A percentile compares a stretch with the other conserved stretches of the same genome.
Evolutionary conservation across 2,329 filamentous ascomycete species (phyloP).

Genomic region (Xylogone sp.): DNA sequence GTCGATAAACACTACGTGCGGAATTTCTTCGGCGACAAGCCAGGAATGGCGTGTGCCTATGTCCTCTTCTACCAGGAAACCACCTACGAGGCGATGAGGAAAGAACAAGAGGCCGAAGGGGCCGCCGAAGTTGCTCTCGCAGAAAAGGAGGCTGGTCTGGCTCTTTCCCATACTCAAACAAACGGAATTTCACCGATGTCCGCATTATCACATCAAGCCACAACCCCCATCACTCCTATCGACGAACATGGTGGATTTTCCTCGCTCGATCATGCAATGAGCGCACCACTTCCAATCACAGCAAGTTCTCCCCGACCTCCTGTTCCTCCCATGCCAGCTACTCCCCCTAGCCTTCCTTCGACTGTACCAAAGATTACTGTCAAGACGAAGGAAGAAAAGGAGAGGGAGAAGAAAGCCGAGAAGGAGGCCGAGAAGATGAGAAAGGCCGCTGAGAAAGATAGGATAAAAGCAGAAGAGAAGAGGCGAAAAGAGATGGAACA

Average conservation of each 20-base stretch:
- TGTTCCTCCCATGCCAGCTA: conserved; percentile 1
- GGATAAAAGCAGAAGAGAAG: conserved; percentile 39
- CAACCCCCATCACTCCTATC: conserved; percentile 42
- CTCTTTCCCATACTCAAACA: conserved; percentile 42
- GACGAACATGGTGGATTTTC: conserved; percentile 51
- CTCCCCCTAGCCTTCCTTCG: background rate
- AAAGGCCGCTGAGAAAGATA: conserved; percentile 25
- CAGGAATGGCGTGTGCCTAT: conserved; percentile 89
- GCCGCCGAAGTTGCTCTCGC: conserved; percentile 54
- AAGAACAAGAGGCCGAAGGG: conserved; percentile 81
- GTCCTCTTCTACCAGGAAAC: conserved; percentile 98
- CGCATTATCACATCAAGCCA: conserved; percentile 46
- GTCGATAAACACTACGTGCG: conserved; percentile 94
- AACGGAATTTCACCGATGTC: conserved; percentile 33
- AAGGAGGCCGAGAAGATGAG: conserved; percentile 45
- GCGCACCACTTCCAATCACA: conserved; percentile 46
- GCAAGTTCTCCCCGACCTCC: background rate
- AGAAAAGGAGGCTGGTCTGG: conserved; percentile 52
- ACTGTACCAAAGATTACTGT: conserved; percentile 4
- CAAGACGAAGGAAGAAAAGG: conserved; percentile 57
- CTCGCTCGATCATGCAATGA: conserved; percentile 62
- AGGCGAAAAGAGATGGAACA: conserved; percentile 24
- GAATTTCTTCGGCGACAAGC: conserved; percentile 95
- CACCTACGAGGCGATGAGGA: conserved; percentile 61
- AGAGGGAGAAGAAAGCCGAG: conserved; percentile 66